Evolutionary conservation across 2,329 filamentous ascomycete genomes (phyloP).

Genomic region (Tolypocladium ophioglossoides): DNA sequence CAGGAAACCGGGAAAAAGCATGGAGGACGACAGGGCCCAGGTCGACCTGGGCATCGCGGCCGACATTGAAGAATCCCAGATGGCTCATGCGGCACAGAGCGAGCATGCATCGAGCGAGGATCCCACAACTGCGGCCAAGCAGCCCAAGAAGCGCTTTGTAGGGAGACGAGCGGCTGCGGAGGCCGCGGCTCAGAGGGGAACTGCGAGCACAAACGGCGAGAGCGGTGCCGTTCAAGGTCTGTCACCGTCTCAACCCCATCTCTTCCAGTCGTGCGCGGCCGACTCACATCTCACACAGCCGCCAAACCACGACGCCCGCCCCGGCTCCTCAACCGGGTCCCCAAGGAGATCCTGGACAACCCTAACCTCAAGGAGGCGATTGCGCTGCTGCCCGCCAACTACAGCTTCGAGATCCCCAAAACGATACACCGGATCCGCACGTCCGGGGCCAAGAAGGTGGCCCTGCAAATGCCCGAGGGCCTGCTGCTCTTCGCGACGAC

Average conservation of each 20-base stretch:
- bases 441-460: constrained; percentile 68
- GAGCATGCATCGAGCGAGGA: not conserved
- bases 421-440: constrained; percentile 90
- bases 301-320: constrained; percentile 61
- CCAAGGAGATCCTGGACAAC: constrained; percentile 76
- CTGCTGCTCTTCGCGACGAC: constrained; percentile 93
- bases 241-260: constrained; percentile 7
- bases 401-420: constrained; percentile 97
- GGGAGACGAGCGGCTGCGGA: constrained; percentile 66
- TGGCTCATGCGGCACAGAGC: constrained; percentile 17
- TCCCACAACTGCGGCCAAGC: constrained; percentile 33
- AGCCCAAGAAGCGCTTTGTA: constrained; percentile 88
- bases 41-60: constrained; percentile 61
- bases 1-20: constrained; percentile 18
- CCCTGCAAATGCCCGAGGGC: constrained; percentile 95
- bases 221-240: constrained; percentile 39
- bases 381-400: constrained; percentile 80
- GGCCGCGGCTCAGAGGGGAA: constrained; percentile 36
- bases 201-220: constrained; percentile 12
- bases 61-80: constrained; percentile 45
- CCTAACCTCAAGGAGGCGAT: constrained; percentile 80
- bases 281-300: constrained; percentile 33
- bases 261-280: not conserved
- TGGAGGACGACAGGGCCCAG: constrained; percentile 67
- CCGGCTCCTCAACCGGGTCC: constrained; percentile 83